These are phyloP conservation scores for Clathrus columnatus DNA, from an alignment of 768 basidiomycete genomes.

Conservation along the genomic window DNA sequence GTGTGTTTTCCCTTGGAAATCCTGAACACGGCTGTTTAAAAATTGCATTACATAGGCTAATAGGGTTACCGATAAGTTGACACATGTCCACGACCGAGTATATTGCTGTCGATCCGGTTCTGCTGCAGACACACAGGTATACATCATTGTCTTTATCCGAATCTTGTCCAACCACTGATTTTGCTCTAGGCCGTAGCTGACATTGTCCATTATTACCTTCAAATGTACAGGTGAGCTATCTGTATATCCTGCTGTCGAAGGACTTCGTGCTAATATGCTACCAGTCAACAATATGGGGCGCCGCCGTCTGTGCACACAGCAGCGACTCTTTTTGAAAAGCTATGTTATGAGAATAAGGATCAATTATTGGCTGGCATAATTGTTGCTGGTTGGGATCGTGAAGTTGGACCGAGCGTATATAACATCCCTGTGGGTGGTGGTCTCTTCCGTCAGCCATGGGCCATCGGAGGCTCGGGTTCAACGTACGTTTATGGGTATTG, in stretches of 20 bases:
- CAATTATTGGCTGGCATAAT: conserved; percentile 86
- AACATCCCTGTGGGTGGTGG: conserved; percentile 97
- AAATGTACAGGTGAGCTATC: conserved; percentile 55
- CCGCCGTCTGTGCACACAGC: conserved; percentile 76
- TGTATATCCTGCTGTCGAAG: neutral
- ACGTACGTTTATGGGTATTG: conserved; percentile 99
- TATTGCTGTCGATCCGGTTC: conserved; percentile 99
- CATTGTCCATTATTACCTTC: conserved; percentile 73
- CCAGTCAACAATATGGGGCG: conserved; percentile 47
- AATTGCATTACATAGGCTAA: conserved; percentile 55
- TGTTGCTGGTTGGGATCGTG: conserved; percentile 95
- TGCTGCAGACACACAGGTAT: conserved; percentile 88
- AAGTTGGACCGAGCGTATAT: conserved; percentile 85
- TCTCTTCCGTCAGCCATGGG: conserved; percentile 96
- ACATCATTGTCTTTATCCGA: neutral
- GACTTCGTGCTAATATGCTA: conserved; percentile 15
- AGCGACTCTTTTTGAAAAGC: conserved; percentile 71
- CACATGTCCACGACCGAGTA: conserved; percentile 92
- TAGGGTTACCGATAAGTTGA: conserved; percentile 97
- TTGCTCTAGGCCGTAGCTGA: conserved; percentile 69
- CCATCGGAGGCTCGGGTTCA: conserved; percentile 95
- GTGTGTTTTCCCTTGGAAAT: conserved; percentile 35
- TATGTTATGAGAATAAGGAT: conserved; percentile 96
- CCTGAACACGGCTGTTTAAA: neutral
- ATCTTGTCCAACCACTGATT: neutral